Evolutionary conservation across 768 basidiomycete species (phyloP).

Genomic region (Lactifluus hygrophoroides): DNA sequence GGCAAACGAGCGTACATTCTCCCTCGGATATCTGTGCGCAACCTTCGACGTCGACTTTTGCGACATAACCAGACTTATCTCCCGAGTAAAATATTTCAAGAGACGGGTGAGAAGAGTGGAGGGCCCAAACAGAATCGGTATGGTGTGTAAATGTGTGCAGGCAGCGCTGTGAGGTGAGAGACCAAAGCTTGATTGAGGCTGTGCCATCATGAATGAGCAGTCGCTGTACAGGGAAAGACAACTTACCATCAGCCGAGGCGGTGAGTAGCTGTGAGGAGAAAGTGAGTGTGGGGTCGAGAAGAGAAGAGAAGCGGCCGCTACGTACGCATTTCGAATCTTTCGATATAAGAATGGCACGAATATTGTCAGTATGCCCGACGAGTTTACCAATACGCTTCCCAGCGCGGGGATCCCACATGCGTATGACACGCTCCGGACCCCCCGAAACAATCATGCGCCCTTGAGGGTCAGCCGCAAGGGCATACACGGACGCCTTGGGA

Average conservation of each 20-base stretch:
- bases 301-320: conserved; percentile 16
- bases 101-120: conserved; percentile 80
- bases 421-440: conserved; percentile 82
- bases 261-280: conserved; percentile 52
- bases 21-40: conserved; percentile 78
- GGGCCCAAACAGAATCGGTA: conserved; percentile 89
- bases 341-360: conserved; percentile 79
- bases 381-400: conserved; percentile 78
- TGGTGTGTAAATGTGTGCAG: conserved; percentile 96
- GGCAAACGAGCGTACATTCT: conserved; percentile 79
- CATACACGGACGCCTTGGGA: conserved; percentile 69
- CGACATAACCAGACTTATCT: conserved; percentile 83
- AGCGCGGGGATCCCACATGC: conserved; percentile 89
- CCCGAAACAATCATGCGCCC: conserved; percentile 83
- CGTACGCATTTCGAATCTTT: conserved; percentile 88
- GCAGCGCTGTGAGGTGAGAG: conserved; percentile 77
- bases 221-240: background rate
- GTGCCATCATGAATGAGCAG: conserved; percentile 16
- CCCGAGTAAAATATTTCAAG: conserved; percentile 91
- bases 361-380: conserved; percentile 96
- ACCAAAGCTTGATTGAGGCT: conserved; percentile 92
- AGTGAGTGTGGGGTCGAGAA: conserved; percentile 7
- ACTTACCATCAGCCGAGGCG: conserved; percentile 65
- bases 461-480: conserved; percentile 67
- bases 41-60: conserved; percentile 84